Evolutionary conservation across 805 yeast species (phyloP), one percentile per base, ranked within the genome.

Genomic region (Suhomyces xylopsoci): DNA sequence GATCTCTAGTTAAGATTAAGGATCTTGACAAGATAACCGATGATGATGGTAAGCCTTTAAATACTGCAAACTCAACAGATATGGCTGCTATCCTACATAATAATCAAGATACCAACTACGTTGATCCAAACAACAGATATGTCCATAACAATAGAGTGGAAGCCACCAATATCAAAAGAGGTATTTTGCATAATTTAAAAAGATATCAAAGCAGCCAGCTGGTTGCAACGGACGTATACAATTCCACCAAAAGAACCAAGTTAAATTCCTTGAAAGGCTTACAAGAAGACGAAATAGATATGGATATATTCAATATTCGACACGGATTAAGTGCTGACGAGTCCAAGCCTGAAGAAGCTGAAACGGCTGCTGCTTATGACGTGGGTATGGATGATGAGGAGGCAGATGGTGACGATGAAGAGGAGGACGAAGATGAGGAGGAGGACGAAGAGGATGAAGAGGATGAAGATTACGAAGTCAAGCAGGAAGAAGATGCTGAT

Each of bases 141-240:
- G 34, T 56, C 45, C 64, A 62, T 36, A 68, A 65, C 47, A 70
- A 72, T 55, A 62, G 61, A 45, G 54, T 71, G 7, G 76, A 73
- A 52, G 51, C 69, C 28, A 66, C 77, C 10, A 63, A 65, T 51
- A 63, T 66, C 40, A 70, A 66, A 47, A 54, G 48, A 34, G 40
- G 45, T 8, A 56, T 65, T 12, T 47, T 56, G 15, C 42, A 50
- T 30, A 45, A 53, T 9, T 20, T 34, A 19, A 36, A 50, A 7
- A 20, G 41, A 25, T 52, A 45, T 36, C 8, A 30, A 5, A 30
- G 25, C 9, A 17, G 43, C 6, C 55, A 52, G 34, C 17, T 15
- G 22, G 7, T n/a, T 15, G 22, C 28, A 15, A 45, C 49, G 47
- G 24, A 52, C 42, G n/a, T 9, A 14, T 17, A 17, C 42, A 38